These are phyloP conservation scores for Aureobasidium sp. DNA, from an alignment of 2,329 filamentous ascomycete species.

Conservation along the genomic window DNA sequence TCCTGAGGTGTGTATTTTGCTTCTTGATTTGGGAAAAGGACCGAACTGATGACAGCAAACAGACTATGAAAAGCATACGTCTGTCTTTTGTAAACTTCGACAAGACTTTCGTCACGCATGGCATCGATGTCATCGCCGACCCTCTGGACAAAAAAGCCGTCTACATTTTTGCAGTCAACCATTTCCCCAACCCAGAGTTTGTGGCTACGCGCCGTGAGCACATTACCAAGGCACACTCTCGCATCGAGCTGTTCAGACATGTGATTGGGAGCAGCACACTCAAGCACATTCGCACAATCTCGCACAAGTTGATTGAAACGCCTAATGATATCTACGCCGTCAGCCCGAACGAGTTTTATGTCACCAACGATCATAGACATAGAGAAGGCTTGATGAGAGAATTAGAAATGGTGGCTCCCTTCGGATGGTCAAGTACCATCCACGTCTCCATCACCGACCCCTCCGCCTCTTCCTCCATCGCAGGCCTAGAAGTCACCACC, in stretches of 20 bases:
- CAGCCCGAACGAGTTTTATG: constrained; percentile 43
- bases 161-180: constrained; percentile 55
- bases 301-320: constrained; percentile 45
- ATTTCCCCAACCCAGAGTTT: constrained; percentile 43
- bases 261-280: constrained; percentile 34
- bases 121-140: constrained; percentile 52
- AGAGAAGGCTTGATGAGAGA: constrained; percentile 39
- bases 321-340: constrained; percentile 51
- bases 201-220: constrained; percentile 16
- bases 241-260: constrained; percentile 52
- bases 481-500: constrained; percentile 36
- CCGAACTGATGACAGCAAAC: no score
- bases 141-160: constrained; percentile 35
- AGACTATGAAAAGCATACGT: constrained; percentile 25
- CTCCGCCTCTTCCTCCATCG: not conserved
- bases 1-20: constrained; percentile 35
- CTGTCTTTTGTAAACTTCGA: constrained; percentile 45
- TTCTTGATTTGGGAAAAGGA: no score
- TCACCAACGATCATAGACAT: constrained; percentile 54
- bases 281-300: constrained; percentile 45
- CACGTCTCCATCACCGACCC: constrained; percentile 13
- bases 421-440: constrained; percentile 33
- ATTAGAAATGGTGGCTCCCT: constrained; percentile 39
- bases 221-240: constrained; percentile 32
- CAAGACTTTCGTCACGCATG: constrained; percentile 50